Conservation (phyloP, 2,329 filamentous ascomycete species). For the Fusarium lyarnte region DNA sequence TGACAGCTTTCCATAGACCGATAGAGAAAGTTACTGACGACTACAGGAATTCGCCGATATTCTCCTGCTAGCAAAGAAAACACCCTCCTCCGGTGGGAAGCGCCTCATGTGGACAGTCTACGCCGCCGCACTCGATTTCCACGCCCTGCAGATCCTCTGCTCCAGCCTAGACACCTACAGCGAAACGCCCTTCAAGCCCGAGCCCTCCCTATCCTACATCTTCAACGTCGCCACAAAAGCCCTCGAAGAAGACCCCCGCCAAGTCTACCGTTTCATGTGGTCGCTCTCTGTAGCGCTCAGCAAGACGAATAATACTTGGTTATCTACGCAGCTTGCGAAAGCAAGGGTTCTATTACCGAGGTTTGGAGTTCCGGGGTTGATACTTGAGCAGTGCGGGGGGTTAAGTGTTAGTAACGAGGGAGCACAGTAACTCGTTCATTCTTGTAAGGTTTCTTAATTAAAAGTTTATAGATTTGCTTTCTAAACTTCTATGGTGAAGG, state of each 20-base stretch:
- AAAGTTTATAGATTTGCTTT: not conserved
- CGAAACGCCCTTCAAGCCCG: not conserved
- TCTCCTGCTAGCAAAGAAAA: slow-evolving; percentile 7
- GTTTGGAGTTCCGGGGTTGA: slow-evolving; percentile 27
- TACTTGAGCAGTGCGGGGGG: slow-evolving; percentile 10
- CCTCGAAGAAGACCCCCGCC: slow-evolving; percentile 22
- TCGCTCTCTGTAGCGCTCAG: slow-evolving; percentile 32
- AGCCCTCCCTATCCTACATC: slow-evolving; percentile 9
- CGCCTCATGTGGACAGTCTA: slow-evolving; percentile 40
- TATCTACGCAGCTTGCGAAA: slow-evolving; percentile 16
- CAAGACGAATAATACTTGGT: slow-evolving; percentile 19
- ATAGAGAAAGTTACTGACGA: not conserved
- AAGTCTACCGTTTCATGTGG: slow-evolving; percentile 39
- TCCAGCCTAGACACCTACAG: not conserved
- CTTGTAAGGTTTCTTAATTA: not conserved
- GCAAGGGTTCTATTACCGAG: slow-evolving; percentile 27
- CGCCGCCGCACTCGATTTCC: slow-evolving; percentile 29
- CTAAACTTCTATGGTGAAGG: not conserved
- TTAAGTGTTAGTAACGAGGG: not conserved
- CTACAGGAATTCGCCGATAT: slow-evolving; percentile 36
- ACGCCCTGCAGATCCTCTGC: slow-evolving; percentile 26
- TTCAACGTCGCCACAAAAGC: slow-evolving; percentile 31
- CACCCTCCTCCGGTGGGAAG: slow-evolving; percentile 16
- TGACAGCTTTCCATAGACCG: not conserved
- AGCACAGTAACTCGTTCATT: not conserved